Evolutionary conservation across 805 yeast species (phyloP).

Genomic region (Zygosaccharomyces lentus): DNA sequence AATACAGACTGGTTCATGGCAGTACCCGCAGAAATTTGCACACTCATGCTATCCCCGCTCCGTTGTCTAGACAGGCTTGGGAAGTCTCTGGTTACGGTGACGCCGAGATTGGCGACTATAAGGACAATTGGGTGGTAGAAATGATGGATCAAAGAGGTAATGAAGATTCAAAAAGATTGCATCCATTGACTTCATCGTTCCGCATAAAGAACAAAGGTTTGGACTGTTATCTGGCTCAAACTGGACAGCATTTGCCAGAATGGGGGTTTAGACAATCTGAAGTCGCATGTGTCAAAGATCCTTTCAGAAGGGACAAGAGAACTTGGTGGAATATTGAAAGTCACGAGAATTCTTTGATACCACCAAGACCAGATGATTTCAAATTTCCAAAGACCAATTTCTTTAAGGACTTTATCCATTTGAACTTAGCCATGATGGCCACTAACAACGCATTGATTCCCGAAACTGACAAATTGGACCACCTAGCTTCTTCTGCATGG

Average conservation of each 20-base stretch:
- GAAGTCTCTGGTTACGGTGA: slow-evolving; percentile 91
- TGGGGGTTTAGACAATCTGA: slow-evolving; percentile 89
- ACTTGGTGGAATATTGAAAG: slow-evolving; percentile 87
- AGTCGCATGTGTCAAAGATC: slow-evolving; percentile 59
- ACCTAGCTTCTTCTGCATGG: slow-evolving; percentile 74
- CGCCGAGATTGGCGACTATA: slow-evolving; percentile 62
- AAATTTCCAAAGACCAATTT: slow-evolving; percentile 68
- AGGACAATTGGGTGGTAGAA: slow-evolving; percentile 90
- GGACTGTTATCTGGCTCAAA: slow-evolving; percentile 75
- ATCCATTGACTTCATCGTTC: slow-evolving; percentile 73
- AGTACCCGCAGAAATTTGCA: slow-evolving; percentile 72
- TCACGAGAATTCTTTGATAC: slow-evolving; percentile 58
- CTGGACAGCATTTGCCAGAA: slow-evolving; percentile 62
- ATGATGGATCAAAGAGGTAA: slow-evolving; percentile 58
- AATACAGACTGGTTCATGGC: slow-evolving; percentile 67
- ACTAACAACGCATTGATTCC: slow-evolving; percentile 83
- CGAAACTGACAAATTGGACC: slow-evolving; percentile 68
- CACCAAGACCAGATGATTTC: slow-evolving; percentile 43
- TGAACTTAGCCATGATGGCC: slow-evolving; percentile 88
- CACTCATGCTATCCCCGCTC: slow-evolving; percentile 76
- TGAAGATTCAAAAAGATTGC: slow-evolving; percentile 51
- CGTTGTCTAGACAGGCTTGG: slow-evolving; percentile 57
- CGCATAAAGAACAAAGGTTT: slow-evolving; percentile 58
- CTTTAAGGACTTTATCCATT: slow-evolving; percentile 67
- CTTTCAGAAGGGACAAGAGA: slow-evolving; percentile 71